Percentiles rank a stretch among this genome's conserved stretches.
Evolutionary conservation across 305 asterid species (phyloP).

Genomic region (Rubia occidens): DNA sequence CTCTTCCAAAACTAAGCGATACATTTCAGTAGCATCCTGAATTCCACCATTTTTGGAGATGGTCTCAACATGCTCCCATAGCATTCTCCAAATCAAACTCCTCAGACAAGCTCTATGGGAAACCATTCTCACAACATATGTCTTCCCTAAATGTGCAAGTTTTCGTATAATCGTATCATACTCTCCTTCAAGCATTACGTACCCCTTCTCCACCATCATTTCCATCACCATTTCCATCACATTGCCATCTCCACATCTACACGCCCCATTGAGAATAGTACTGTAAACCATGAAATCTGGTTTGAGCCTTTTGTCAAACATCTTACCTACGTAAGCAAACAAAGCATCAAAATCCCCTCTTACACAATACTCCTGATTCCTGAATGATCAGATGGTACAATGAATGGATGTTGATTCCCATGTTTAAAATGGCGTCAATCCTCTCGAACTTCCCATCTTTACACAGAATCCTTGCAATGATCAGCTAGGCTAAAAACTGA

Average conservation of each 20-base stretch:
- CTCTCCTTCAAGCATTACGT: slow-evolving; percentile 16
- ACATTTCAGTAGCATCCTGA: slow-evolving; percentile 14
- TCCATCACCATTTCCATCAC: slow-evolving; percentile 32
- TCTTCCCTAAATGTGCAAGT: slow-evolving; percentile 22
- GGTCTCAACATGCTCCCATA: too few relatives aligned
- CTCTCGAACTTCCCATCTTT: slow-evolving; percentile 48
- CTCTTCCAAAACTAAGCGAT: slow-evolving; percentile 23
- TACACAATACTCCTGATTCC: slow-evolving; percentile 28
- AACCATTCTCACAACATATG: too few relatives aligned
- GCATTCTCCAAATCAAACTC: too few relatives aligned
- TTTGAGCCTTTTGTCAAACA: slow-evolving; percentile 18
- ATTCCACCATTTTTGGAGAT: too few relatives aligned
- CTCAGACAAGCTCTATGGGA: too few relatives aligned
- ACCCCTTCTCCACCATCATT: slow-evolving; percentile 41
- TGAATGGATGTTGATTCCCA: slow-evolving; percentile 32
- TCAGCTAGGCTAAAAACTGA: slow-evolving; percentile 43
- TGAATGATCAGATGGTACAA: slow-evolving; percentile 42
- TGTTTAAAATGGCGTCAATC: slow-evolving; percentile 33
- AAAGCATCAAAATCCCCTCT: slow-evolving; percentile 60
- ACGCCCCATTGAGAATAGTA: slow-evolving; percentile 68
- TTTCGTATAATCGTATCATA: slow-evolving; percentile 41
- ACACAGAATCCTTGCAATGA: slow-evolving; percentile 36
- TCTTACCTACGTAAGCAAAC: slow-evolving; percentile 32
- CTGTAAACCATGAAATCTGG: slow-evolving; percentile 32
- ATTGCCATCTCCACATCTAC: slow-evolving; percentile 29